These are phyloP conservation scores for Pythium biforme DNA, from an alignment of 352 stramenopile species.

Conservation along the genomic window DNA sequence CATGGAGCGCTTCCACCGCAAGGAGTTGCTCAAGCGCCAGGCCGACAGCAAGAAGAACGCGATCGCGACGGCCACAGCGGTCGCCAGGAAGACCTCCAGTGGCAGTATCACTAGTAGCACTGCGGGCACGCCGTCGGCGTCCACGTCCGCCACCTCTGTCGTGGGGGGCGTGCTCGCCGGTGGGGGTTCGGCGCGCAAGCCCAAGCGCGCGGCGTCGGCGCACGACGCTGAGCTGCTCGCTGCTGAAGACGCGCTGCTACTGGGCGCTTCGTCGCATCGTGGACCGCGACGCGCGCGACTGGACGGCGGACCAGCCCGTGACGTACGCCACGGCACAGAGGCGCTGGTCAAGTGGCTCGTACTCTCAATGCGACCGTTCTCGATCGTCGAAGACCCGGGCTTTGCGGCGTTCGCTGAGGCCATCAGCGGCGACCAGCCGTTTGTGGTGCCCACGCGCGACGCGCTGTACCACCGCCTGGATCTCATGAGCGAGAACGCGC, in stretches of 20 bases:
- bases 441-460: conserved; percentile 29
- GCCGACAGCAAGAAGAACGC: conserved; percentile 24
- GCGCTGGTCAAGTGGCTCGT: conserved; percentile 42
- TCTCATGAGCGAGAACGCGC: conserved; percentile 34
- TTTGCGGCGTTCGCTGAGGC: conserved; percentile 34
- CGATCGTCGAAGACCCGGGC: conserved; percentile 33
- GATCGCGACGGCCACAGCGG: background rate
- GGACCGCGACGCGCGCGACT: conserved; percentile 15
- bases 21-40: conserved; percentile 37
- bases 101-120: background rate
- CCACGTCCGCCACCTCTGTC: background rate
- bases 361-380: conserved; percentile 33
- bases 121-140: background rate
- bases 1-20: conserved; percentile 58
- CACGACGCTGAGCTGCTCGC: conserved; percentile 11
- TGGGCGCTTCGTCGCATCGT: background rate
- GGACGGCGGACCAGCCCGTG: conserved; percentile 13
- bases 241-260: conserved; percentile 1
- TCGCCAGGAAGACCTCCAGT: background rate
- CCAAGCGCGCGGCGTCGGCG: conserved; percentile 14
- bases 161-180: background rate
- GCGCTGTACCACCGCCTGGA: conserved; percentile 34
- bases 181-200: conserved; percentile 7
- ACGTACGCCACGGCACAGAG: conserved; percentile 34
- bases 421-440: conserved; percentile 19